Evolutionary conservation across 768 basidiomycete genomes (phyloP).

Genomic region (Trichaptum fuscoviolaceum): DNA sequence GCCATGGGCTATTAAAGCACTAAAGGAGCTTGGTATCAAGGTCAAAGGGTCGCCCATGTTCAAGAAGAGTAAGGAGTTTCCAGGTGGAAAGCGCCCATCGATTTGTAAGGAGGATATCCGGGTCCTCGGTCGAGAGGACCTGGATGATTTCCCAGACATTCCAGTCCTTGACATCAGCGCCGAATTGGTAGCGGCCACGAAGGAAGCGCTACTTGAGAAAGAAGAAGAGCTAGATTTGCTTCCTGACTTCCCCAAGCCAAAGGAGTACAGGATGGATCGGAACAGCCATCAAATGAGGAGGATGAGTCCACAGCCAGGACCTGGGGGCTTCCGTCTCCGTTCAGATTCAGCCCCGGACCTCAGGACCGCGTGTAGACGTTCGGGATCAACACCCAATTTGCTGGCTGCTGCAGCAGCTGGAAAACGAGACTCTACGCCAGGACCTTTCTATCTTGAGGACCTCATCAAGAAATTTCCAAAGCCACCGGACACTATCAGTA

Average conservation of each 20-base stretch:
- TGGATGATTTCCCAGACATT: neutral
- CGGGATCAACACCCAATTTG: neutral
- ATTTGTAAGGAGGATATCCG: neutral
- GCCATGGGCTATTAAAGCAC: neutral
- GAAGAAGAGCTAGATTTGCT: neutral
- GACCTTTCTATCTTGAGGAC: neutral
- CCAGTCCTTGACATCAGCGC: neutral
- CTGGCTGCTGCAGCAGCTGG: neutral
- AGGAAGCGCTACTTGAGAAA: neutral
- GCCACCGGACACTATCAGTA: neutral
- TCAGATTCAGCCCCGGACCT: neutral
- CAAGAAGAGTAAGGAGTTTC: neutral
- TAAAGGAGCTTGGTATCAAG: neutral
- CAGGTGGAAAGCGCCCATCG: neutral
- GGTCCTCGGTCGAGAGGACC: neutral
- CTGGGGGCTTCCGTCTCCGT: neutral
- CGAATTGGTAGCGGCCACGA: neutral
- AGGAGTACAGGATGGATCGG: neutral
- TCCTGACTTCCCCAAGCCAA: neutral
- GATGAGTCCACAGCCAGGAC: neutral
- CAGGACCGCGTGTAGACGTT: neutral
- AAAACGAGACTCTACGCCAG: neutral
- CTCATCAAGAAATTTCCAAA: neutral
- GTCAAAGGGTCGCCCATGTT: neutral
- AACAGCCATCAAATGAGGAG: too few species aligned